Evolutionary conservation across 2,329 filamentous ascomycete genomes (phyloP).

Genomic region (Trichoderma koningiopsis): DNA sequence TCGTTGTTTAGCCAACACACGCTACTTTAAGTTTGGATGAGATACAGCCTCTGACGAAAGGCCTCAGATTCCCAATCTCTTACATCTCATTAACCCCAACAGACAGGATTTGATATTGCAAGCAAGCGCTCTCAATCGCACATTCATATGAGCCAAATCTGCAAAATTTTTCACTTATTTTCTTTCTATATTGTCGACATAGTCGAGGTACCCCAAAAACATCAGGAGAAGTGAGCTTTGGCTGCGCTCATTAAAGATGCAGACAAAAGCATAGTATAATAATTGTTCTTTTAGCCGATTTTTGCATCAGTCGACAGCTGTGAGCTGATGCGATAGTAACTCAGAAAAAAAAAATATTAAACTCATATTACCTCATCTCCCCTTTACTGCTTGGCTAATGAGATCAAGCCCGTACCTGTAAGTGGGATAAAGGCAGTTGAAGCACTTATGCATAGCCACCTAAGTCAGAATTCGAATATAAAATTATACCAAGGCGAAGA

Average conservation of each 20-base stretch:
- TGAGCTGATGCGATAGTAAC: slow-evolving; percentile 1
- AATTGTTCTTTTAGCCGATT: slow-evolving; percentile 5
- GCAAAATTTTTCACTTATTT: not conserved
- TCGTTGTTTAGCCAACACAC: not conserved
- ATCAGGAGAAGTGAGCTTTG: slow-evolving; percentile 2
- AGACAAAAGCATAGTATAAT: slow-evolving; percentile 7
- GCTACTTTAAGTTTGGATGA: not conserved
- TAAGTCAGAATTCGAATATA: not conserved
- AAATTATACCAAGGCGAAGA: not conserved
- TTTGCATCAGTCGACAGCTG: slow-evolving; percentile 13
- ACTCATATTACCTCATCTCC: not conserved
- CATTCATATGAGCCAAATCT: not conserved
- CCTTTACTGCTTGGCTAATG: not conserved
- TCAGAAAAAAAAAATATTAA: slow-evolving; percentile 17
- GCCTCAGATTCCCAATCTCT: not conserved
- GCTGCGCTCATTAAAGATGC: slow-evolving; percentile 1
- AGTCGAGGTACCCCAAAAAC: slow-evolving; percentile 2
- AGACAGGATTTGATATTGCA: slow-evolving; percentile 16
- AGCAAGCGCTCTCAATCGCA: slow-evolving; percentile 23
- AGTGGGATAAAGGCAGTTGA: not conserved
- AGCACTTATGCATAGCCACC: not conserved
- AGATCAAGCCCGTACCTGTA: not conserved
- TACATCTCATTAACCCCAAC: not conserved
- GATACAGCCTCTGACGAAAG: slow-evolving; percentile 2
- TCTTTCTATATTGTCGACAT: not conserved